Evolutionary conservation across 2,329 filamentous ascomycete species (phyloP), one percentile per base, ranked within the genome.

Genomic region (Claviceps sp.): DNA sequence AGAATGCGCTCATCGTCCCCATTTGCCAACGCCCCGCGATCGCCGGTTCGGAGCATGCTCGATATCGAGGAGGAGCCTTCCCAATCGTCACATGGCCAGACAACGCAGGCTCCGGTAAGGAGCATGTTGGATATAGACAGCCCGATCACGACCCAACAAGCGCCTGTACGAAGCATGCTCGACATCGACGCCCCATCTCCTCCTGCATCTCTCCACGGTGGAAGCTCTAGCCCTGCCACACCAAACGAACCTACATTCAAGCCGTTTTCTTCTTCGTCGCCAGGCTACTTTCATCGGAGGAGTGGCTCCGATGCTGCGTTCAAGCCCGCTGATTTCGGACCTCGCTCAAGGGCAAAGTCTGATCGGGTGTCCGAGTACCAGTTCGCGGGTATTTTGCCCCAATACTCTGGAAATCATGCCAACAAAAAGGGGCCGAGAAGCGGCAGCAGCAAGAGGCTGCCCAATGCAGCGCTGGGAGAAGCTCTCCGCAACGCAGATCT

Each of bases 41-140:
- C 85, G 24, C 82, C 84, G 11, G 77, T 85, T 51, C 76, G 84
- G 58, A 87, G 81, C 65, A 81, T 86, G 76, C 71, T 84, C 18
- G 79, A 82, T 62, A 72, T 81, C 61, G 72, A 76, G 53, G 72
- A 71, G 51, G 52, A 60, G 18, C 51, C 56, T n/a, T 43, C 54
- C 30, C 44, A 56, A 40, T 51, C 53, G 48, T 60, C 57, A 50
- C 59, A 56, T 20, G 59, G 47, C 43, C 59, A 56, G 59, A 65
- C 61, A 55, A 72, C 72, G n/a, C 75, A 72, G 55, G 72, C 73
- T 38, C 75, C 78, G 5, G 72, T 83, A 49, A 75, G 82, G 57
- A 86, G 81, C 66, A 82, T 86, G 79, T 72, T 85, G 53, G 79
- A 83, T 59, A 69, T 82, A 56, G 72, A 73, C 57, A 68, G 69